Evolutionary conservation across 1,284 basidiomycete species (phyloP).

Genomic region (Entoloma clypeatum): DNA sequence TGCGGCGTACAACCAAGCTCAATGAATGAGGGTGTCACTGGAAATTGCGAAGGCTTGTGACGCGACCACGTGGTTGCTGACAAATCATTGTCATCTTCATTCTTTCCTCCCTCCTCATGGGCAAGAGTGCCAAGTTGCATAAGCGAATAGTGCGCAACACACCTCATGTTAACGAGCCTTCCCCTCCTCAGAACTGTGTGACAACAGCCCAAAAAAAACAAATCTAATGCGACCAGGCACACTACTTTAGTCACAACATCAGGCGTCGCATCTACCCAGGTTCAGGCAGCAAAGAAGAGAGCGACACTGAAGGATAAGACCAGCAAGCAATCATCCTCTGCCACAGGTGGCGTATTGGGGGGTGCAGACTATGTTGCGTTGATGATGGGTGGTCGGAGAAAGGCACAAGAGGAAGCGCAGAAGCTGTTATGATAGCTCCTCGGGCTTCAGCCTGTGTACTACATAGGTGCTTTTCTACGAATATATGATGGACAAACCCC

Average conservation of each 20-base stretch:
- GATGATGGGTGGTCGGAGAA: conserved; percentile 65
- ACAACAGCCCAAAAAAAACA: conserved; percentile 36
- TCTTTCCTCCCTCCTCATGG: conserved; percentile 30
- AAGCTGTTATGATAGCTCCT: conserved; percentile 39
- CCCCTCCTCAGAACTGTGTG: conserved; percentile 11
- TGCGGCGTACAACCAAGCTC: conserved; percentile 32
- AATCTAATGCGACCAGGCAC: conserved; percentile 19
- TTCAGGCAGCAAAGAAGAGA: conserved; percentile 40
- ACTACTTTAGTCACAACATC: conserved; percentile 14
- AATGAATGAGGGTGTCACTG: conserved; percentile 18
- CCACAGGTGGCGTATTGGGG: conserved; percentile 50
- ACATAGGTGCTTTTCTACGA: too few species aligned
- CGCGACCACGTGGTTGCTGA: conserved; percentile 30
- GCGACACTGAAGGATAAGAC: conserved; percentile 44
- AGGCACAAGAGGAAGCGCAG: conserved; percentile 57
- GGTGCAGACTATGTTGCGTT: conserved; percentile 73
- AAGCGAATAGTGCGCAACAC: conserved; percentile 39
- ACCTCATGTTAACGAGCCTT: not conserved
- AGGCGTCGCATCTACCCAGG: conserved; percentile 22
- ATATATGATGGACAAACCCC: too few species aligned
- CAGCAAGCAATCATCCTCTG: conserved; percentile 34
- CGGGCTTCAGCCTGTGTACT: not conserved
- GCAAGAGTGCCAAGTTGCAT: conserved; percentile 47
- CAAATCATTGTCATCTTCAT: conserved; percentile 17
- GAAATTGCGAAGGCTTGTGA: conserved; percentile 15